These are phyloP conservation scores for Miscanthus lutarioriparius DNA, from an alignment of 176 grass and related monocot genomes.

Conservation along the genomic window DNA sequence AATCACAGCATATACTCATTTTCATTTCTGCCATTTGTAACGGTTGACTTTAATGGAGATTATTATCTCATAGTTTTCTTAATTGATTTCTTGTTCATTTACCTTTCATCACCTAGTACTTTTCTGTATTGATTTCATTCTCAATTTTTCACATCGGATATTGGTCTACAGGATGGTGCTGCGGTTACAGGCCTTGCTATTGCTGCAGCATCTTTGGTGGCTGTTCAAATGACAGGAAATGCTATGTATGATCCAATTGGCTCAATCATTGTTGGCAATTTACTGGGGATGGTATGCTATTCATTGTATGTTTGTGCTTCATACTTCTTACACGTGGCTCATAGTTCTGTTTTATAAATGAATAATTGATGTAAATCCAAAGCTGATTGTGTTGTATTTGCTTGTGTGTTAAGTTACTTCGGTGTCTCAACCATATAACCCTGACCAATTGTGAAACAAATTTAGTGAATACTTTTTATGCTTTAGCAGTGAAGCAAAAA, in stretches of 20 bases:
- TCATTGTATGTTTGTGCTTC: slow-evolving; percentile 21
- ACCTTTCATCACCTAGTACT: not conserved
- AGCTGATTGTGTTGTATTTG: not conserved
- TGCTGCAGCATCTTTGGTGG: slow-evolving; percentile 85
- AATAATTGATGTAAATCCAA: not conserved
- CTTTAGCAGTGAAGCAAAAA: slow-evolving; percentile 28
- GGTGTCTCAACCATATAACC: not conserved
- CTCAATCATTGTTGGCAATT: slow-evolving; percentile 91
- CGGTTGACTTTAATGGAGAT: not conserved
- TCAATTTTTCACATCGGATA: slow-evolving; percentile 35
- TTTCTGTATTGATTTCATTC: slow-evolving; percentile 27
- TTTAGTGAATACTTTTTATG: not conserved
- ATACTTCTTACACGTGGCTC: not conserved
- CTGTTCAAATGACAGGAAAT: slow-evolving; percentile 89
- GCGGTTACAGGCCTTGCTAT: slow-evolving; percentile 87
- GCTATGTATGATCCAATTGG: slow-evolving; percentile 94
- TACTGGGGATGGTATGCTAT: slow-evolving; percentile 84
- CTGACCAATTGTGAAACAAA: slow-evolving; percentile 5
- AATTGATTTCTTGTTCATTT: slow-evolving; percentile 34
- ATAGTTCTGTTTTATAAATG: slow-evolving; percentile 14
- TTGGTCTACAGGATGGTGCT: slow-evolving; percentile 78
- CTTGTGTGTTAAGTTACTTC: not conserved
- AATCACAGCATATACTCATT: slow-evolving; percentile 12
- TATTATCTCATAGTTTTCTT: not conserved
- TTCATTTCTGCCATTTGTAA: not conserved